Conservation (phyloP, 306 rosid species). For the Cucurbita pepo region DNA sequence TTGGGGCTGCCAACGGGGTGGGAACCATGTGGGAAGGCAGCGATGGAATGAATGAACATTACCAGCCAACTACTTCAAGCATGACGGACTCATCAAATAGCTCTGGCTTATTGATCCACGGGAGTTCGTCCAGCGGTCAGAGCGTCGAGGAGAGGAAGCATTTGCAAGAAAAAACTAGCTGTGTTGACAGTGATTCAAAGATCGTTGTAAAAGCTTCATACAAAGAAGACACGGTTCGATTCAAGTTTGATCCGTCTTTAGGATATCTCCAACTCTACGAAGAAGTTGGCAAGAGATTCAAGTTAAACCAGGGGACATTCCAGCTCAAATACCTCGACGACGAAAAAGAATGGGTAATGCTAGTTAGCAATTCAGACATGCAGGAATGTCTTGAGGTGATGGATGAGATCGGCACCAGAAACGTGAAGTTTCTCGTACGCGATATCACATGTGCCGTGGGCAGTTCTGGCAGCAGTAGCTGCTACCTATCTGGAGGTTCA, state of each 20-base stretch:
- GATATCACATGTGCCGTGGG: constrained; percentile 27
- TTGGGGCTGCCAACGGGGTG: constrained; percentile 20
- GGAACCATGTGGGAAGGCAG: constrained; percentile 24
- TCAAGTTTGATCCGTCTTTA: constrained; percentile 46
- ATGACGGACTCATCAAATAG: constrained; percentile 47
- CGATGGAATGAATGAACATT: constrained; percentile 25
- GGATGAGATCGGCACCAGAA: constrained; percentile 37
- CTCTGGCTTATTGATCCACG: constrained; percentile 27
- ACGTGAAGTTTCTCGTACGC: constrained; percentile 55
- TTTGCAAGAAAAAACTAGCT: constrained; percentile 19
- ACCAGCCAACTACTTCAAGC: constrained; percentile 36
- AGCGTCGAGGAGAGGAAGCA: constrained; percentile 36
- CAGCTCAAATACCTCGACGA: constrained; percentile 72
- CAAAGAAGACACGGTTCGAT: constrained; percentile 50
- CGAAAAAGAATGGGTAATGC: constrained; percentile 85
- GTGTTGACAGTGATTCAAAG: constrained; percentile 28
- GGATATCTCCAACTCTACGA: constrained; percentile 52
- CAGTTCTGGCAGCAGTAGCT: constrained; percentile 44
- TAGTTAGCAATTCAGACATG: constrained; percentile 50
- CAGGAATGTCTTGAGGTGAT: constrained; percentile 62
- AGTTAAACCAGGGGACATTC: constrained; percentile 46
- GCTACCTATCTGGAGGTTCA: constrained; percentile 31
- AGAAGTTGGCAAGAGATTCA: constrained; percentile 60
- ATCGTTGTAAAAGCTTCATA: constrained; percentile 61
- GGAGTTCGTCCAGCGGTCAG: constrained; percentile 47